Evolutionary conservation across 345 rosid species (phyloP).

Genomic region (Anastatica hierochuntica): DNA sequence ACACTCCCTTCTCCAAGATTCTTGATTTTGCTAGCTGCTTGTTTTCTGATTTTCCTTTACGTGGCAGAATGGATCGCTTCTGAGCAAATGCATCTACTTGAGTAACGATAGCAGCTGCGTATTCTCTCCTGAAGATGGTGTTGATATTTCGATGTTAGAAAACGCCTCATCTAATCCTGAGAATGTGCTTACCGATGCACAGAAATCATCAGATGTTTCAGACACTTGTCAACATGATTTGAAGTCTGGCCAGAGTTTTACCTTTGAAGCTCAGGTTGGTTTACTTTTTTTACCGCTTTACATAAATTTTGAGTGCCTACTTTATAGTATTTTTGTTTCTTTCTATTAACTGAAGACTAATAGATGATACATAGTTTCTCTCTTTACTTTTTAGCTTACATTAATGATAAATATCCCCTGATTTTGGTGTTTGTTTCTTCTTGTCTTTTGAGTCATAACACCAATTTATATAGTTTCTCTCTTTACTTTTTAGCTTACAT

Average conservation of each 20-base stretch:
- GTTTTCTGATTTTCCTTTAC: conserved; percentile 12
- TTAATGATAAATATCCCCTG: not conserved
- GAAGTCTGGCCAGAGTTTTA: conserved; percentile 44
- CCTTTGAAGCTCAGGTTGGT: conserved; percentile 89
- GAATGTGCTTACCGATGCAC: conserved; percentile 28
- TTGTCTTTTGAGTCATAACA: not conserved
- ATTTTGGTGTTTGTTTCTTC: not conserved
- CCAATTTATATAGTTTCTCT: too few relatives aligned
- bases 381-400: not conserved
- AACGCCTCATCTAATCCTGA: conserved; percentile 36
- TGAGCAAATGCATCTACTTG: conserved; percentile 79
- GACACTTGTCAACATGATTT: conserved; percentile 38
- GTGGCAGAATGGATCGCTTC: conserved; percentile 72
- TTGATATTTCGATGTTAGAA: conserved; percentile 56
- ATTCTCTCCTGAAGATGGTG: conserved; percentile 73
- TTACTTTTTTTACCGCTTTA: not conserved
- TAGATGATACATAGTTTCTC: conserved; percentile 1
- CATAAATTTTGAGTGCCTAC: not conserved
- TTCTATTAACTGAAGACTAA: not conserved
- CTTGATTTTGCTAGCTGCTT: conserved; percentile 5
- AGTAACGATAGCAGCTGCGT: conserved; percentile 90
- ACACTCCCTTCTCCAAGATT: conserved; percentile 6
- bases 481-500: too few relatives aligned
- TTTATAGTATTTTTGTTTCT: not conserved
- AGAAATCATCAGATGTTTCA: conserved; percentile 30